phyloP scores from a whole-genome alignment of 1,284 basidiomycete species.

The Clitocybe nebularis region DNA sequence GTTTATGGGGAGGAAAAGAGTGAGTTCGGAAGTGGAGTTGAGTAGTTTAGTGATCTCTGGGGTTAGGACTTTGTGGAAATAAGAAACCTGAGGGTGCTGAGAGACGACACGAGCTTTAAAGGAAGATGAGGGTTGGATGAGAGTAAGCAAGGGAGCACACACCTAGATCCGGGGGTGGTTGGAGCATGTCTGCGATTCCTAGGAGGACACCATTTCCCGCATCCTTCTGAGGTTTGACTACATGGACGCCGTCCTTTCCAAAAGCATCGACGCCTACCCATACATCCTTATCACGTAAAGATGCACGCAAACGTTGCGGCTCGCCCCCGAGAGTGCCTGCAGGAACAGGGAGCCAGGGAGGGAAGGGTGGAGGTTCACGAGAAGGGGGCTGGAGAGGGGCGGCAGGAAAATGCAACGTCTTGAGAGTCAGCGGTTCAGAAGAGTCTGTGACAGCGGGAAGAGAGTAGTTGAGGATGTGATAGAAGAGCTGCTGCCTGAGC shows the following conservation, averaged over 20 bases:
- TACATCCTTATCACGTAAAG: slow-evolving; percentile 43
- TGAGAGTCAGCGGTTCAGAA: slow-evolving; percentile 37
- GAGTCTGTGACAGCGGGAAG: slow-evolving; percentile 48
- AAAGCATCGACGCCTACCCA: slow-evolving; percentile 72
- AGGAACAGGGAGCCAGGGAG: slow-evolving; percentile 83
- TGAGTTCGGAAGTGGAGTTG: slow-evolving; percentile 68
- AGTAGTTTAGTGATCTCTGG: slow-evolving; percentile 51
- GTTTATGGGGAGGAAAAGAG: slow-evolving; percentile 87
- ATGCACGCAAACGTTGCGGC: slow-evolving; percentile 77
- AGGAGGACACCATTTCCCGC: slow-evolving; percentile 78
- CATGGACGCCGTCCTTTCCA: slow-evolving; percentile 63
- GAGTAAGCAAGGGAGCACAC: slow-evolving; percentile 6
- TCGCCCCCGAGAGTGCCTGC: slow-evolving; percentile 79
- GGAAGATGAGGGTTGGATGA: slow-evolving; percentile 13
- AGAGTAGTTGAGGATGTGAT: slow-evolving; percentile 90
- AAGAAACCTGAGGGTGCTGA: slow-evolving; percentile 59
- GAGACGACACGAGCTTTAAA: slow-evolving; percentile 53
- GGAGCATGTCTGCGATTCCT: slow-evolving; percentile 73
- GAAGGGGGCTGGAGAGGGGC: slow-evolving; percentile 51
- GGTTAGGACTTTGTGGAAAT: slow-evolving; percentile 66
- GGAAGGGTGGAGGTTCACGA: slow-evolving; percentile 63
- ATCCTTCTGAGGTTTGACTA: slow-evolving; percentile 52
- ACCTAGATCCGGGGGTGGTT: slow-evolving; percentile 77
- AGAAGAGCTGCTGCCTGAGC: slow-evolving; percentile 89
- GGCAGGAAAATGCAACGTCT: slow-evolving; percentile 73